phyloP scores from a whole-genome alignment of 306 rosid genomes.

The Cicer arietinum region DNA sequence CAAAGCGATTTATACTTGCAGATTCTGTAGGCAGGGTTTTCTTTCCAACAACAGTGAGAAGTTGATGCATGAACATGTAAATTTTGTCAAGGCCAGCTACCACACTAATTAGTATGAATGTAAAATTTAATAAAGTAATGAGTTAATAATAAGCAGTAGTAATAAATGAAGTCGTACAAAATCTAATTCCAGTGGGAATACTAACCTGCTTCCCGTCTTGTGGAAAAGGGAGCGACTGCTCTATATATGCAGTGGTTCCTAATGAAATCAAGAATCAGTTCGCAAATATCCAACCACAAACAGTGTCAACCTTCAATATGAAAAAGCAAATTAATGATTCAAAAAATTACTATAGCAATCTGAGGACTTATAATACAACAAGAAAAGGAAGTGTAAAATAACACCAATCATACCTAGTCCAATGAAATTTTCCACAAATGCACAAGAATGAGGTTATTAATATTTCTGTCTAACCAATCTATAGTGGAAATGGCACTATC shows the following conservation, averaged over 20 bases:
- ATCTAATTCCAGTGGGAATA: slow-evolving; percentile 8
- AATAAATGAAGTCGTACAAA: background rate
- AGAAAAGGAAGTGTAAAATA: slow-evolving; percentile 9
- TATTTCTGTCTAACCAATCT: background rate
- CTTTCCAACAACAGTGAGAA: background rate
- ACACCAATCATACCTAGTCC: background rate
- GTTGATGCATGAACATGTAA: slow-evolving; percentile 31
- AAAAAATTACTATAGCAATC: slow-evolving; percentile 27
- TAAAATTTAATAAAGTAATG: background rate
- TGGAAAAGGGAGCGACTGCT: slow-evolving; percentile 84
- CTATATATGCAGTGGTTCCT: slow-evolving; percentile 85
- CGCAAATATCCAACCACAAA: slow-evolving; percentile 48
- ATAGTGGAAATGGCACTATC: background rate
- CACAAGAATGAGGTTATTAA: slow-evolving; percentile 6
- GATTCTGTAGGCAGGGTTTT: slow-evolving; percentile 14
- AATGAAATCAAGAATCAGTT: slow-evolving; percentile 50
- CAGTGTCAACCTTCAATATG: slow-evolving; percentile 44
- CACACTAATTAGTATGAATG: slow-evolving; percentile 28
- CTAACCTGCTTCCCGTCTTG: slow-evolving; percentile 93
- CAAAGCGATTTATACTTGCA: background rate
- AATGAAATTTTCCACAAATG: slow-evolving; percentile 10
- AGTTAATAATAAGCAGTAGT: background rate
- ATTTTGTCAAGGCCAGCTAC: slow-evolving; percentile 13
- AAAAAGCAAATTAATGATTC: slow-evolving; percentile 32
- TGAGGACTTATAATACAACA: background rate